Base-by-base conservation (phyloP, 441 rosid genomes). In the Gossypium aridum region DNA sequence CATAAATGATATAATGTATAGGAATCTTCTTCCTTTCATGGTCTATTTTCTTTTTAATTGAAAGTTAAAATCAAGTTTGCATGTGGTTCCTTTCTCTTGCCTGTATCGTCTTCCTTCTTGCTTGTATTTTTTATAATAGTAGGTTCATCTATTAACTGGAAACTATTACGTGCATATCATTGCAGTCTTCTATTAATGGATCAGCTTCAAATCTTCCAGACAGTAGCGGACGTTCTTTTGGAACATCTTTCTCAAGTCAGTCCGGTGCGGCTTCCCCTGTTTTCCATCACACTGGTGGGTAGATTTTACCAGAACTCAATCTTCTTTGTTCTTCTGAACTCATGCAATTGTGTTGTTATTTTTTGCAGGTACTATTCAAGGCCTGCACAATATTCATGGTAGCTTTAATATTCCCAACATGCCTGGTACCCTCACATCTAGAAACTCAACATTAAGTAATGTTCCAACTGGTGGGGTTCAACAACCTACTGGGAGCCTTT, bases 161-260 rank as follows among this genome's bases (percentile, higher is more conserved):
- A 81, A 71, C 54, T 77, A 39, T 72, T 43, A 59, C 31, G 66
- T 54, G 43, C 37, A 73, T 76, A 70, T n/a, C 3, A 2, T 78
- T 81, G 80, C 98, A 96, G 98, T 92, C 99, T 22, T 94, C 97
- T 70, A 81, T 91, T 64, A 94, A 89, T 56, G 92, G 94, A 25
- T 90, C 98, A 4, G 81, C 92, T 23, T 91, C 99, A 43, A 96
- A 85, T 89, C 86, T 96, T 79, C 93, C 93, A 34, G 99, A 96
- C 70, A 85, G 85, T 66, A 80, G 90, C 23, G 95, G 92, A 64
- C 89, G 96, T 64, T 85, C 97, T 43, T 93, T 88, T 83, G 34
- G 91, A 25, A 70, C 99, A 80, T 92, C 97, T 61, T 94, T 90
- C 87, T 86, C 99, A 76, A 94, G 90, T 64, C 99, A 89, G 84